Percentiles rank a stretch among this genome's conserved stretches.
Conservation (phyloP, 164 flowering plant species). For the Dillenia suffruticosa region DNA sequence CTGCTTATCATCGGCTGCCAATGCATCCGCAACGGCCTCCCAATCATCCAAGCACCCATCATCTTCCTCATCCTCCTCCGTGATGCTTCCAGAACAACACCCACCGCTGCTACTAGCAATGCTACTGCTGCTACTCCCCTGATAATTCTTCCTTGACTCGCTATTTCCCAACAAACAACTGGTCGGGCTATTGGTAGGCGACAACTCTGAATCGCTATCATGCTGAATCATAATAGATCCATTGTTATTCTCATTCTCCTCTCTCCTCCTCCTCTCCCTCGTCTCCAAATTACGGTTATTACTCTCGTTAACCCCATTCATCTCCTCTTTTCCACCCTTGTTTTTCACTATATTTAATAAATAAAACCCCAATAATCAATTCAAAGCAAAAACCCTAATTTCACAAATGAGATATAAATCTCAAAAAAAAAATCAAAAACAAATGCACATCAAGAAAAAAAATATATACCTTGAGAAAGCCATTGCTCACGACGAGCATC, state of each 20-base stretch:
- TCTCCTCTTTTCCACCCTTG: slow-evolving; percentile 46
- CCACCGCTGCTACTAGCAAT: slow-evolving; percentile 42
- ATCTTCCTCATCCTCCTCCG: slow-evolving; percentile 56
- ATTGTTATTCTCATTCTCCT: slow-evolving; percentile 15
- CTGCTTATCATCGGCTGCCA: slow-evolving; percentile 48
- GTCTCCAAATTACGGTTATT: slow-evolving; percentile 25
- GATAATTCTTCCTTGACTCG: slow-evolving; percentile 39
- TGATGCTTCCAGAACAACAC: slow-evolving; percentile 44
- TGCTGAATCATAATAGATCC: slow-evolving; percentile 26
- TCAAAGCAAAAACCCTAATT: not conserved
- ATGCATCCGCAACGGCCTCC: slow-evolving; percentile 71
- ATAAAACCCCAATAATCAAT: slow-evolving; percentile 1
- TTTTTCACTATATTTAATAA: slow-evolving; percentile 34
- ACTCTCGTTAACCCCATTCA: slow-evolving; percentile 16
- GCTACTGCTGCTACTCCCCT: slow-evolving; percentile 47
- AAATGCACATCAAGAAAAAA: not conserved
- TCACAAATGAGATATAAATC: not conserved
- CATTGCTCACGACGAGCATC: slow-evolving; percentile 87
- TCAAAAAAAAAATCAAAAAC: not conserved
- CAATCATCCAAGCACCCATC: slow-evolving; percentile 64
- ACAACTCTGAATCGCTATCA: slow-evolving; percentile 48
- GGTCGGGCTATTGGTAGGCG: slow-evolving; percentile 40
- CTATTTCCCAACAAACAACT: slow-evolving; percentile 35
- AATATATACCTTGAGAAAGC: slow-evolving; percentile 59
- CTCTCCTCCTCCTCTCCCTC: slow-evolving; percentile 16